Evolutionary conservation across 495 filamentous ascomycete species (phyloP).

Genomic region (Penicillium subrubescens): DNA sequence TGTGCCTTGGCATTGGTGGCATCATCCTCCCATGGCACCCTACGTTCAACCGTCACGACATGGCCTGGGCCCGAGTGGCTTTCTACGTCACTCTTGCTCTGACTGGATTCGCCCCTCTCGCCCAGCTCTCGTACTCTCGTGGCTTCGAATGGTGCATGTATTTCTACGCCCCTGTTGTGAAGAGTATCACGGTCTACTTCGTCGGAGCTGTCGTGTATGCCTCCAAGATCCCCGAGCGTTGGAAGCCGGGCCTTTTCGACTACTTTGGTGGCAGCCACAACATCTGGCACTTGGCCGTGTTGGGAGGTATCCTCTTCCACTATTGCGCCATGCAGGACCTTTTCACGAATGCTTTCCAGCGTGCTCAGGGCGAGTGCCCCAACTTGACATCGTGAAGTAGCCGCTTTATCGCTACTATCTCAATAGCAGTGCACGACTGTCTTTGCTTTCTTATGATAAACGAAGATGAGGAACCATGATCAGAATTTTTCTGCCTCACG

Average conservation of each 20-base stretch:
- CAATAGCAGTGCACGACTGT: not conserved
- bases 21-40: conserved; percentile 97
- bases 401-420: conserved; percentile 1
- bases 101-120: conserved; percentile 88
- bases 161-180: conserved; percentile 88
- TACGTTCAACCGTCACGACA: conserved; percentile 87
- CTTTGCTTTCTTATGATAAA: conserved; percentile 16
- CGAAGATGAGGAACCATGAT: conserved; percentile 9
- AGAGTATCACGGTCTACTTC: conserved; percentile 84
- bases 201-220: conserved; percentile 86
- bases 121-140: conserved; percentile 77
- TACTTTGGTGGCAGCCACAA: conserved; percentile 95
- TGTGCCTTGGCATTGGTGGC: conserved; percentile 79
- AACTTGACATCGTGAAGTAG: conserved; percentile 29
- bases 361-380: conserved; percentile 62
- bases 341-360: conserved; percentile 79
- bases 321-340: conserved; percentile 96
- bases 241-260: conserved; percentile 89
- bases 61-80: conserved; percentile 86
- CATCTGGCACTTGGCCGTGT: conserved; percentile 93
- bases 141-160: conserved; percentile 73
- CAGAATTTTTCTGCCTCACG: not conserved
- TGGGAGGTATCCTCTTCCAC: conserved; percentile 96
- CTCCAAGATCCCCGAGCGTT: conserved; percentile 90
- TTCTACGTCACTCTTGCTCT: conserved; percentile 88